Base-by-base conservation (phyloP, 2,329 filamentous ascomycete genomes). In the Truncatella angustata region DNA sequence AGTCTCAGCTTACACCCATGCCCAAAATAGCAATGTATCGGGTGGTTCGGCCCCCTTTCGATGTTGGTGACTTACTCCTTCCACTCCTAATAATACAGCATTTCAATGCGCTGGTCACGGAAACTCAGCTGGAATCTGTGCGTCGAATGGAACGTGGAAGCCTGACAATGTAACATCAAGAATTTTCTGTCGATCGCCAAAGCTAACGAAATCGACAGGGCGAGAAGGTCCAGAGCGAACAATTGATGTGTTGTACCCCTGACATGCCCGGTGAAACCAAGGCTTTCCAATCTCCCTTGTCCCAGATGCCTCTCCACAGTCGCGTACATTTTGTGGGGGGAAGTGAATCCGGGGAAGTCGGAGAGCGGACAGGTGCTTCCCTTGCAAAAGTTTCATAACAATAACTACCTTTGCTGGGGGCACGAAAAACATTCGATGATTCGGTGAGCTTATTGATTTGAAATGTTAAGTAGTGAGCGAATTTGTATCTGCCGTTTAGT, bases 291-390 rank as follows among this genome's bases (percentile, higher is more conserved):
- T 20, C 24, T 26, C 28, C 40, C 40, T 24, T 28, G 40, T 30
- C 24, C 40, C 40, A 44, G 40, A 44, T 28, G n/a, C n/a, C 21
- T 26, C 40, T 44, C 40, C 40, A 44, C 40, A 44, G 40, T 28
- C n/a, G 24, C 14, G 20, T 28, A 6, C 20, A 26, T 44, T 44
- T 44, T 44, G 20, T 44, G 40, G 20, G 40, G 40, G 21, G 14
- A 40, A 24, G 24, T 44, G 21, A 44, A 44, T 44, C 40, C 40
- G 40, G 40, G 40, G 40, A 44, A 44, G 21, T 21, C 40, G 40
- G 40, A 28, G 28, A 24, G 21, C 40, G 40, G 40, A 21, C 40
- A 44, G 12, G 9, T 16, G 40, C 40, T 18, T 14, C n/a, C n/a
- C n/a, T n/a, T n/a, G n/a, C n/a, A n/a, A n/a, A n/a, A n/a, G n/a